Percentiles rank a stretch among this genome's conserved stretches.
Conservation (phyloP, 2,329 filamentous ascomycete genomes). For the Elsinoe necatrix region DNA sequence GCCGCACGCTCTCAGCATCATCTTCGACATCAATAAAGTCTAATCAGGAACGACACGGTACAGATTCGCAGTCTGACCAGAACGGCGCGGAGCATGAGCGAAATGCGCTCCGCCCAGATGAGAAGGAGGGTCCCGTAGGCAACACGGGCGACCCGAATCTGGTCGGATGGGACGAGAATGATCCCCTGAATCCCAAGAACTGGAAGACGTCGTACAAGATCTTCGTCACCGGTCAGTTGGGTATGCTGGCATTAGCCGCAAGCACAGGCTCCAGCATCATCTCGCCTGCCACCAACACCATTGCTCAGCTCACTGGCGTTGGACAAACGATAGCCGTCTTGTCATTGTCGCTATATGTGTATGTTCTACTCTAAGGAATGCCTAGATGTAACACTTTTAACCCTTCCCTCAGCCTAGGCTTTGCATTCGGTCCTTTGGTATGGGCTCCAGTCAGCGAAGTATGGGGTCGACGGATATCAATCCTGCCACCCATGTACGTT, state of each 20-base stretch:
- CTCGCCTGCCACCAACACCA: conserved; percentile 37
- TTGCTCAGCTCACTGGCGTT: conserved; percentile 38
- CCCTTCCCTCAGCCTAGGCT: conserved; percentile 10
- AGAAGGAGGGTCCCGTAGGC: neutral
- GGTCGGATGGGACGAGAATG: conserved; percentile 62
- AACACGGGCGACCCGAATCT: conserved; percentile 4
- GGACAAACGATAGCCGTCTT: conserved; percentile 39
- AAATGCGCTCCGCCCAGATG: conserved; percentile 2
- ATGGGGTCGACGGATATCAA: conserved; percentile 38
- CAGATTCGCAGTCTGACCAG: neutral
- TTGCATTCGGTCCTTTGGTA: conserved; percentile 17
- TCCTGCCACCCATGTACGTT: conserved; percentile 37
- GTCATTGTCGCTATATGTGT: conserved; percentile 40
- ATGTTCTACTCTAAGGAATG: conserved; percentile 21
- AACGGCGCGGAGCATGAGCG: neutral
- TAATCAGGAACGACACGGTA: neutral
- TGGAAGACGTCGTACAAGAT: conserved; percentile 38
- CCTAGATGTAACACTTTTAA: neutral
- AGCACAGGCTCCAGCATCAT: conserved; percentile 45
- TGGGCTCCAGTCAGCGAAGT: conserved; percentile 40
- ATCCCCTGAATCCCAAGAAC: conserved; percentile 48
- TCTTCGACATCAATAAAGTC: neutral
- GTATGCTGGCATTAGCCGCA: conserved; percentile 43
- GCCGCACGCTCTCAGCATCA: neutral
- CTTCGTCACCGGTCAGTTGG: conserved; percentile 42